Base-by-base conservation (phyloP, 1,139 yeast genomes). In the Saccharomyces hybrid region DNA sequence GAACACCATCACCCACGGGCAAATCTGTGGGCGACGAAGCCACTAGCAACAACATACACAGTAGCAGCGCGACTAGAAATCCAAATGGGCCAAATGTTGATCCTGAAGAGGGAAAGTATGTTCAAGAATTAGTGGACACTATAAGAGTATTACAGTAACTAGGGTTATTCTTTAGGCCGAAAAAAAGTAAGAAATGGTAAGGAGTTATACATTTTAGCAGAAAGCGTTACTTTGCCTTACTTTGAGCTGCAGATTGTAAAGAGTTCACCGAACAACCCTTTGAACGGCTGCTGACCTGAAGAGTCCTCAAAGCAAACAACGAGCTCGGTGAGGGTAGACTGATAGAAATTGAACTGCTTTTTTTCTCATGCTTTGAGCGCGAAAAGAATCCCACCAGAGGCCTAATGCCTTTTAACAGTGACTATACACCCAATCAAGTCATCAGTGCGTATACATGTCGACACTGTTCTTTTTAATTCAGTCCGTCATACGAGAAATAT, bases 81-180 rank as follows among this genome's bases (percentile, higher is more conserved):
- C 14, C 24, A 19, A 38, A n/a, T 2, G 56, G 55, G n/a, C 52
- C 55, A 7, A 53, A 49, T 8, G 54, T 57, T 12, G 55, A 55
- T 21, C 56, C 58, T 3, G 59, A 60, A 14, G 63, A 60, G 41
- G 60, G 54, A 31, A 53, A 57, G 42, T 58, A 56, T 32, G 53
- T 59, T 7, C 59, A 58, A 47, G 58, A 60, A 50, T 50, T 60
- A 52, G 54, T 59, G 28, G 58, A 53, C 12, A 51, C 53, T 29
- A 56, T 59, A 42, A 55, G 53, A 41, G 56, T 52, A 8, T 49
- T 58, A 31, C 24, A 32, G 50, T 19, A 16, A 16, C 47, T 41
- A 3, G 26, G 26, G 29, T 7, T 16, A 46, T 2, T 24, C 5
- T 24, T 4, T 24, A 24, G 26, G 26, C 5, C 5, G 4, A 4